A percentile compares a stretch with the other conserved stretches of the same genome.
Conservation (phyloP, 2,329 filamentous ascomycete species). For the Penicillium sp. region DNA sequence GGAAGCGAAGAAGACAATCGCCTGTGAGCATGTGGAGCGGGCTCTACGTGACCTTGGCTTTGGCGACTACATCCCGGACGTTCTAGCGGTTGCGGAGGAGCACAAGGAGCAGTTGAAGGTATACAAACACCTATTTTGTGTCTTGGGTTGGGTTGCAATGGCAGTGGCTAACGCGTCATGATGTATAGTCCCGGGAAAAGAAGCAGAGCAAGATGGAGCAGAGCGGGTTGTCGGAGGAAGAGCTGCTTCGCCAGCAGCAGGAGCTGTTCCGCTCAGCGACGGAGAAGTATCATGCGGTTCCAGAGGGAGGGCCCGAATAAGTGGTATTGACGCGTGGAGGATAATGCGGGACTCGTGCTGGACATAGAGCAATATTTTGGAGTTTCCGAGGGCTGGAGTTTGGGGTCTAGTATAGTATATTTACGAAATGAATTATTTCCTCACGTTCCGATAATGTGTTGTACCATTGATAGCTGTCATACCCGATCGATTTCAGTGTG, state of each 20-base stretch:
- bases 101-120: slow-evolving; percentile 95
- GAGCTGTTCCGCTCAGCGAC: slow-evolving; percentile 86
- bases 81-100: slow-evolving; percentile 83
- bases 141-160: neutral
- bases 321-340: slow-evolving; percentile 4
- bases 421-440: neutral
- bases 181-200: slow-evolving; percentile 81
- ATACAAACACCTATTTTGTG: slow-evolving; percentile 32
- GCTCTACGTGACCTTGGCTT: slow-evolving; percentile 93
- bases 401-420: neutral
- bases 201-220: slow-evolving; percentile 97
- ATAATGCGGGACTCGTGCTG: slow-evolving; percentile 32
- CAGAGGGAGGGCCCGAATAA: slow-evolving; percentile 35
- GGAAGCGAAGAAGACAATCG: slow-evolving; percentile 98
- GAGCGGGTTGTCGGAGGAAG: slow-evolving; percentile 88
- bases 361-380: slow-evolving; percentile 33
- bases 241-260: slow-evolving; percentile 85
- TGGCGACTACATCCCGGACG: slow-evolving; percentile 85
- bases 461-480: neutral
- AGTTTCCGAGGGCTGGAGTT: slow-evolving; percentile 30
- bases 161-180: neutral
- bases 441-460: neutral
- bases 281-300: slow-evolving; percentile 67
- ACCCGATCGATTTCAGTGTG: too few species aligned
- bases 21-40: slow-evolving; percentile 95